Evolutionary conservation across 371 early-diverging fungal species (phyloP), one percentile per base, ranked within the genome.

Genomic region (Gilbertella persicaria): DNA sequence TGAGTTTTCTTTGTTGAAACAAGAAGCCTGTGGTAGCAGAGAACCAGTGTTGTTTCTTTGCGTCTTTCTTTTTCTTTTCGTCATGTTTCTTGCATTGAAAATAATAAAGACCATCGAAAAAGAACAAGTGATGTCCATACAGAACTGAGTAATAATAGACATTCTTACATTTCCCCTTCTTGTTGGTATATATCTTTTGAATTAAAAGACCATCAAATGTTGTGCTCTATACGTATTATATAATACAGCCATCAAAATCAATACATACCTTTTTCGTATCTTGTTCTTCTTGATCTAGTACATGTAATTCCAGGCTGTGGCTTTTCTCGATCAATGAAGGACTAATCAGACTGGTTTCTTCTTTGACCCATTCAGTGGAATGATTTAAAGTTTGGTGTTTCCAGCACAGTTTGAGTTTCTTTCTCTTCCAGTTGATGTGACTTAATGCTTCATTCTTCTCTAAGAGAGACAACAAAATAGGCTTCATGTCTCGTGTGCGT

Each of bases 271-370:
- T 19, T 28, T 39, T 16, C 5, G 16, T 8, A 10, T 13, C 8
- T 2, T 33, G 33, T 33, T 39, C 12, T 24, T 28, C 2, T 26
- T 35, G 12, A 16, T 21, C 16, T 30, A 41, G 14, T 20, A 28
- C 26, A 24, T 55, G 50, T 24, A 55, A 17, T 25, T 55, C 55
- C 17, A 55, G 33, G 9, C 25, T 21, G 41, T 47, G 55, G 9
- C 24, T 29, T 16, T 62, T 56, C 14, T 62, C 62, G 16, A 62
- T 51, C 21, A 62, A 38, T 25, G 55, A 47, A 14, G 51, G 52
- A 2, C 55, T 52, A 14, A 62, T 29, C 13, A 62, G 30, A 5
- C 47, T 23, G 0, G 42, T 17, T 3, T 36, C 24, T 12, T 56
- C 51, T 7, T 39, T 20, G 2, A 61, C 24, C 45, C 50, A 45